Evolutionary conservation across 2,329 filamentous ascomycete genomes (phyloP).

Genomic region (Polytolypa hystricis): DNA sequence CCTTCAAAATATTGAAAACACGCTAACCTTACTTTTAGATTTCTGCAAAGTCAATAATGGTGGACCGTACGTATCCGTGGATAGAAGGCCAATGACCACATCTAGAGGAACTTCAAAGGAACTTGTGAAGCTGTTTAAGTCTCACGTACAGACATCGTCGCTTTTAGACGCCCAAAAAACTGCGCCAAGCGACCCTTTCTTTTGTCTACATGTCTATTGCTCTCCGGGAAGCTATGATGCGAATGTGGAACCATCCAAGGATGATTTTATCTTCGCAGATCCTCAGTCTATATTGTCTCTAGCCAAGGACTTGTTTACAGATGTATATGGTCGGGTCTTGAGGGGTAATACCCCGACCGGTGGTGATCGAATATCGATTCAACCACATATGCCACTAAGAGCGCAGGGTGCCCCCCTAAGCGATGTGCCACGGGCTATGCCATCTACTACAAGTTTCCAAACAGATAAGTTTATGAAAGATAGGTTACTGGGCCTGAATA

Average conservation of each 20-base stretch:
- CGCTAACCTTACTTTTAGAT: constrained; percentile 21
- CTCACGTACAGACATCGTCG: constrained; percentile 33
- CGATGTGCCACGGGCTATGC: no score
- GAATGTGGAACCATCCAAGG: constrained; percentile 54
- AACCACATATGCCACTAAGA: no score
- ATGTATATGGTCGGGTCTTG: no score
- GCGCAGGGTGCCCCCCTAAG: no score
- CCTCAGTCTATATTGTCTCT: constrained; percentile 31
- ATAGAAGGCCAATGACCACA: constrained; percentile 44
- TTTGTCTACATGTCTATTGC: constrained; percentile 45
- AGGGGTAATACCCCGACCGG: no score
- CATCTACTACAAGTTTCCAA: no score
- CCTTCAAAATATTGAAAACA: not conserved
- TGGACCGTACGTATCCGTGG: constrained; percentile 46
- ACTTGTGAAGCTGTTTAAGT: constrained; percentile 41
- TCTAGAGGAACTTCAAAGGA: constrained; percentile 42
- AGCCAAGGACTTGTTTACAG: constrained; percentile 35
- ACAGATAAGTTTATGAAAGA: no score
- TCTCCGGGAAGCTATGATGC: constrained; percentile 46
- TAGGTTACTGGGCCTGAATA: no score
- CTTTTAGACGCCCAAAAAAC: constrained; percentile 9
- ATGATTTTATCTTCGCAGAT: constrained; percentile 50
- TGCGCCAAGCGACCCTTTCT: constrained; percentile 41
- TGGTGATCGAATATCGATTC: no score
- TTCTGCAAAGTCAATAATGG: constrained; percentile 21